Evolutionary conservation across 2,329 filamentous ascomycete genomes (phyloP).

Genomic region (Fusarium poae): DNA sequence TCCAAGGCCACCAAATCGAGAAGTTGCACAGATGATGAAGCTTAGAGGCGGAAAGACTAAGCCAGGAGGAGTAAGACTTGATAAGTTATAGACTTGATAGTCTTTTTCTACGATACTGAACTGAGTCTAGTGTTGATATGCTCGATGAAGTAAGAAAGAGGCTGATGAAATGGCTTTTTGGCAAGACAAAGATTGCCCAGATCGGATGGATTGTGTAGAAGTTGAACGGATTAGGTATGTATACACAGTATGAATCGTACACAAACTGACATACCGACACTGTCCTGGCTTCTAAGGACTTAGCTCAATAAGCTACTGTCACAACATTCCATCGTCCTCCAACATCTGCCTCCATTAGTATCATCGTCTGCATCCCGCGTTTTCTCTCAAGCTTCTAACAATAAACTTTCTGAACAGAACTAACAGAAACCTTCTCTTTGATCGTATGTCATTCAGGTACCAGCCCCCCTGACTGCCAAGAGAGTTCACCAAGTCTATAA

Average conservation of each 20-base stretch:
- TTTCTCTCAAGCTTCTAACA: constrained; percentile 12
- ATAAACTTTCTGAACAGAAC: neutral
- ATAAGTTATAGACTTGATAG: neutral
- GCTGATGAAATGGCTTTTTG: constrained; percentile 14
- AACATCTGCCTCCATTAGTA: constrained; percentile 10
- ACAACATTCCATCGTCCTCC: constrained; percentile 34
- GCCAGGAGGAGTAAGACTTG: constrained; percentile 7
- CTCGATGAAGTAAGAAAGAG: constrained; percentile 9
- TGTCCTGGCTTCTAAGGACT: neutral
- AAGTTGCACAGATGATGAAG: constrained; percentile 9
- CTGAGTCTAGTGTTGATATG: neutral
- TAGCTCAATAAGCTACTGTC: constrained; percentile 11
- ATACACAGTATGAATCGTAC: rapidly evolving
- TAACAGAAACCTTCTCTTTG: constrained; percentile 2
- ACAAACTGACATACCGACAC: neutral
- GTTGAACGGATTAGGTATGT: constrained; percentile 6
- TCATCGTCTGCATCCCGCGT: constrained; percentile 4
- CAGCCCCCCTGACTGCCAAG: neutral
- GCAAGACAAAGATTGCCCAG: constrained; percentile 18
- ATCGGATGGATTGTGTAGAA: constrained; percentile 13
- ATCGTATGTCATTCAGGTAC: neutral
- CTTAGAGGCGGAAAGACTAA: constrained; percentile 15
- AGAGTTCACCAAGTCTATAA: neutral
- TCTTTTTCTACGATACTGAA: neutral
- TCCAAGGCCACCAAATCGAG: neutral